phyloP scores from a whole-genome alignment of 2,329 filamentous ascomycete genomes.

The Sporothrix brunneoviolacea region DNA sequence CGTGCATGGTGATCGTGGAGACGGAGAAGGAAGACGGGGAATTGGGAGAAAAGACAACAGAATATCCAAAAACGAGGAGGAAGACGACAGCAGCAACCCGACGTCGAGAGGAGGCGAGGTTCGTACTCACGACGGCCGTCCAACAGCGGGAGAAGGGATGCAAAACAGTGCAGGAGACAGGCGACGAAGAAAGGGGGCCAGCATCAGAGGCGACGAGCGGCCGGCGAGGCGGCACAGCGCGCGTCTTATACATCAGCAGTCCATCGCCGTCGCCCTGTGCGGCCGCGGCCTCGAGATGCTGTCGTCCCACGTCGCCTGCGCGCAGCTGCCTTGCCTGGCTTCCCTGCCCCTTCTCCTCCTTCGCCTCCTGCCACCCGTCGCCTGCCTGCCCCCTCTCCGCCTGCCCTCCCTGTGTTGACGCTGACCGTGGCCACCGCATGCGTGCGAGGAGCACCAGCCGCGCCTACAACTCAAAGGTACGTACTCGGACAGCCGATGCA shows the following conservation, averaged over 20 bases:
- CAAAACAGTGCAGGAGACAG: too few species aligned
- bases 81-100: background rate
- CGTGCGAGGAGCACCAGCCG: too few species aligned
- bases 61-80: background rate
- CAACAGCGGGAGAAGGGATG: too few species aligned
- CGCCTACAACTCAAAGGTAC: too few species aligned
- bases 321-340: background rate
- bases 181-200: background rate
- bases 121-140: too few species aligned
- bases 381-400: background rate
- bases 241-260: background rate
- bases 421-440: too few species aligned
- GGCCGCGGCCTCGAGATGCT: background rate
- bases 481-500: too few species aligned
- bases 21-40: background rate
- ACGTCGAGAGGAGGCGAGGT: too few species aligned
- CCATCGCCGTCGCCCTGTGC: background rate
- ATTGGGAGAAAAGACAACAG: background rate
- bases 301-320: constrained; percentile 3
- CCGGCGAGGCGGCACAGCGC: background rate
- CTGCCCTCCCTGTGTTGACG: too few species aligned
- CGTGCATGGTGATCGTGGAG: background rate
- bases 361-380: background rate
- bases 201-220: background rate
- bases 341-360: background rate